Percentiles rank a stretch among this genome's conserved stretches.
Evolutionary conservation across 441 rosid genomes (phyloP).

Genomic region (Dalechampia spathulata): DNA sequence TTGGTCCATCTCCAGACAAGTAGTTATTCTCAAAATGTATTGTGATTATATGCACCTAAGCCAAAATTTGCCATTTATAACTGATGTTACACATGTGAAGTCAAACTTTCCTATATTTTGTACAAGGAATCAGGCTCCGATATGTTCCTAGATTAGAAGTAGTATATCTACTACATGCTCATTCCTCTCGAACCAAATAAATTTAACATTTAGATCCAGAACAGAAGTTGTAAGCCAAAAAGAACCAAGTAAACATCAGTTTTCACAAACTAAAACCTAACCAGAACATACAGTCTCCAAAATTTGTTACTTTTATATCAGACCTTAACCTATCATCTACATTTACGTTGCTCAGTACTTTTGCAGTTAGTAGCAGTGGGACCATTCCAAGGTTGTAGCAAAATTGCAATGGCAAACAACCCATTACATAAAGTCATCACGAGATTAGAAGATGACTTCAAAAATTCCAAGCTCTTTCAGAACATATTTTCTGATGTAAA

Average conservation of each 20-base stretch:
- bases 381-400: neutral
- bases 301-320: no score
- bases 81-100: neutral
- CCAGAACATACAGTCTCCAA: neutral
- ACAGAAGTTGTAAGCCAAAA: neutral
- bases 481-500: neutral
- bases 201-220: neutral
- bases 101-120: no score
- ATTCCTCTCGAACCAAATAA: neutral
- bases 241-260: no score
- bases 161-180: neutral
- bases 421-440: neutral
- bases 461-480: neutral
- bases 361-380: neutral
- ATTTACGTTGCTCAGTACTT: no score
- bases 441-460: neutral
- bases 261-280: no score
- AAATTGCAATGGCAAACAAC: no score
- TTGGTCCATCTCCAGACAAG: no score
- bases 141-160: neutral
- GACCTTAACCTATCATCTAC: no score
- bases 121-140: no score
- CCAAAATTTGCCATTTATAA: slow-evolving; percentile 1
- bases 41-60: neutral
- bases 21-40: no score